Evolutionary conservation across 345 rosid species (phyloP).

Genomic region (Hirschfeldia incana): DNA sequence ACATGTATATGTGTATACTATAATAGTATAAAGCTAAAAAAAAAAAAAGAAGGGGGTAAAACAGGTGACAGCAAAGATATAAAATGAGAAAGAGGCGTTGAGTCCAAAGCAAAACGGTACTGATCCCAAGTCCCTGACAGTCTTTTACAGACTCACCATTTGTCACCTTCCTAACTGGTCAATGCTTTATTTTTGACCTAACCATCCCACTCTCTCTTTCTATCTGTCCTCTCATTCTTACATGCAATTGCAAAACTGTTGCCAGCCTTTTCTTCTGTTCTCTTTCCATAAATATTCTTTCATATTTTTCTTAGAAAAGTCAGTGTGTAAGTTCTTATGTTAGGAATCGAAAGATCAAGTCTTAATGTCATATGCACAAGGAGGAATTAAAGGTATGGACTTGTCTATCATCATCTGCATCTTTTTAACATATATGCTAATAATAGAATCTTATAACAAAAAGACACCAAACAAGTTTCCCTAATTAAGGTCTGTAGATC

Average conservation of each 20-base stretch:
- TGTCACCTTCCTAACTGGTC: slow-evolving; percentile 35
- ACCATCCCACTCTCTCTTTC: slow-evolving; percentile 17
- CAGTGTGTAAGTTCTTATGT: neutral
- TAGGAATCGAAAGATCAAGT: neutral
- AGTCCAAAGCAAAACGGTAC: slow-evolving; percentile 39
- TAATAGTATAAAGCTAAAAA: too few relatives aligned
- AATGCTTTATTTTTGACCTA: slow-evolving; percentile 34
- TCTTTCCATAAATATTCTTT: neutral
- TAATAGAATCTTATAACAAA: slow-evolving; percentile 22
- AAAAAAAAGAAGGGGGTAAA: neutral
- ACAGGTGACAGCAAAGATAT: slow-evolving; percentile 20
- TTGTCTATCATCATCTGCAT: slow-evolving; percentile 17
- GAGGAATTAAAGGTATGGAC: slow-evolving; percentile 11
- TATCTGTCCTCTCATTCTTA: slow-evolving; percentile 15
- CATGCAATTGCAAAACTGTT: slow-evolving; percentile 33
- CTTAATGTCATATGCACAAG: neutral
- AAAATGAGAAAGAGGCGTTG: slow-evolving; percentile 26
- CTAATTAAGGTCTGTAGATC: slow-evolving; percentile 5
- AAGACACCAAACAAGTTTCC: slow-evolving; percentile 31
- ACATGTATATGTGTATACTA: too few relatives aligned
- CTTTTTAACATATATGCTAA: neutral
- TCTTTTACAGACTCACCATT: slow-evolving; percentile 28
- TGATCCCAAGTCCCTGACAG: slow-evolving; percentile 40
- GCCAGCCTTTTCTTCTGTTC: slow-evolving; percentile 2
- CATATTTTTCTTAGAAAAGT: neutral